Evolutionary conservation across 73 alveolate genomes (phyloP).

Genomic region (Blepharisma japonicum): DNA sequence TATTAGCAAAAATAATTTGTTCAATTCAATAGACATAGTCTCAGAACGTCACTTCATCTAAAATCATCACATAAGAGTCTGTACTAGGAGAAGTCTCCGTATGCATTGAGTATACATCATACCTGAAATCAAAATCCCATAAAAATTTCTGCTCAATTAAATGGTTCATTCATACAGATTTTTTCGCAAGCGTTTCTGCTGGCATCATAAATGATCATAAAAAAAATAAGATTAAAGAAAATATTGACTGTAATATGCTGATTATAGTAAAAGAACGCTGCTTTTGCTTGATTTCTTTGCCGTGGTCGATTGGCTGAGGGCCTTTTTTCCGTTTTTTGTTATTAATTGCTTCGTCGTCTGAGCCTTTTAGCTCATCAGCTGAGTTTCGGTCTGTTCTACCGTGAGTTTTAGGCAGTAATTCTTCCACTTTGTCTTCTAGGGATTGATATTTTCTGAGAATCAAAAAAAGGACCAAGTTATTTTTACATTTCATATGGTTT

Average conservation of each 20-base stretch:
- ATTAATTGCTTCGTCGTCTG: not conserved
- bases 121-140: not conserved
- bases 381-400: not conserved
- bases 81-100: too few relatives aligned
- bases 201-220: not conserved
- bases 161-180: not conserved
- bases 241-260: not conserved
- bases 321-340: too few relatives aligned
- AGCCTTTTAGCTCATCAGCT: constrained; percentile 12
- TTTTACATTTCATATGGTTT: not conserved
- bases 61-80: too few relatives aligned
- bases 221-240: not conserved
- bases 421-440: not conserved
- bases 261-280: not conserved
- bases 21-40: too few relatives aligned
- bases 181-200: not conserved
- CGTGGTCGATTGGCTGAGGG: not conserved
- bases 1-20: too few relatives aligned
- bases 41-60: too few relatives aligned
- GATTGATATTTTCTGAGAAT: not conserved
- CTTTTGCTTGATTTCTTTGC: not conserved
- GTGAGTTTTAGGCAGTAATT: constrained; percentile 11
- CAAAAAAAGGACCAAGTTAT: not conserved
- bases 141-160: not conserved
- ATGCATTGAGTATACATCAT: too few relatives aligned